Base-by-base conservation (phyloP, 176 grass and related monocot species). In the Panicum miliaceum region DNA sequence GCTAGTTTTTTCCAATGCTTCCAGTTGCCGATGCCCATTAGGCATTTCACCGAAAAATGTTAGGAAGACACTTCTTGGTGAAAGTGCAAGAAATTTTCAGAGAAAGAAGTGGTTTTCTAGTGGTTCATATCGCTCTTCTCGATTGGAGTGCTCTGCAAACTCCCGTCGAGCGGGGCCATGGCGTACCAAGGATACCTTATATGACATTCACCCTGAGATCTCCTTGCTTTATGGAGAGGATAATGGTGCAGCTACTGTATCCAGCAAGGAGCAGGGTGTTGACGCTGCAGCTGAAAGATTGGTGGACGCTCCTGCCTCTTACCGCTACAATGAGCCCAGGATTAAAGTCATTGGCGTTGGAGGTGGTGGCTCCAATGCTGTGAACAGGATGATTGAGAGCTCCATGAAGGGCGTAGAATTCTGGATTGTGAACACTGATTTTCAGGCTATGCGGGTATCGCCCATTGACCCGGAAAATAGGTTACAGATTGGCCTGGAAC, bases 291-390 rank as follows among this genome's bases (percentile, higher is more conserved):
- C 50, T 72, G 88, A 89, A 15, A 85, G 37, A 67, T 80, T 91
- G 25, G 66, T 48, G 9, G 84, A 84, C 12, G 1, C 48, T 16
- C 4, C 82, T n/a, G 82, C 74, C 26, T 4, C 66, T 11, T 75
- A 87, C 76, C 73, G 83, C 79, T 93, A 93, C 78, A 96, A 75
- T 80, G 94, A 86, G 79, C 90, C 91, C 51, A 87, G 90, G 81
- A 96, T 96, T 79, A 96, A 96, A 62, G 94, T 96, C 52, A 91
- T 96, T 76, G 94, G 94, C 2, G 94, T 96, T 61, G 94, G 94
- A 1, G 94, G 94, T n/a, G 94, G 91, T 7, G 91, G 91, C 58
- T 96, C 94, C 12, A 96, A 96, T 58, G 91, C 91, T 19, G 94
- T 96, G 41, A 96, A 96, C 82, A 92, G 91, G 76, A 96, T 96